phyloP scores from a whole-genome alignment of 1,284 basidiomycete species.

The Boletellus sp. region DNA sequence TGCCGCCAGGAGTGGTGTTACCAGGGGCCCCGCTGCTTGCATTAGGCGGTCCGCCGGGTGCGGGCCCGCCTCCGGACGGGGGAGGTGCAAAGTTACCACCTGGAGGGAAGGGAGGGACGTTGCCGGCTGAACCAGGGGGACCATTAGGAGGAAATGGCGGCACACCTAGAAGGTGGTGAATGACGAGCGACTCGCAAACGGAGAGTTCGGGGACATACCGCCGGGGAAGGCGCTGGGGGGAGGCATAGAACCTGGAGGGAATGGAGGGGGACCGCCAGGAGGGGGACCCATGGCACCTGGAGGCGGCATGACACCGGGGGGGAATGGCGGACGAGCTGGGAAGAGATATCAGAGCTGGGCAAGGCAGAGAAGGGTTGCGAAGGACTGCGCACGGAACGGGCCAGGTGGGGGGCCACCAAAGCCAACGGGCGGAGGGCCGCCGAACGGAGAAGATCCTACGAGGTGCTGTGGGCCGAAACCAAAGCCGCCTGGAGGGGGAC shows the following conservation, averaged over 20 bases:
- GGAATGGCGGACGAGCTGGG: slow-evolving; percentile 65
- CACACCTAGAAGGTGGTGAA: slow-evolving; percentile 30
- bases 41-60: slow-evolving; percentile 26
- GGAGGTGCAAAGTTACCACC: slow-evolving; percentile 39
- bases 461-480: slow-evolving; percentile 76
- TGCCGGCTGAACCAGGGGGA: slow-evolving; percentile 35
- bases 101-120: slow-evolving; percentile 45
- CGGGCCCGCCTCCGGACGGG: slow-evolving; percentile 34
- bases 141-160: slow-evolving; percentile 63
- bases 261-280: slow-evolving; percentile 45
- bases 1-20: slow-evolving; percentile 47
- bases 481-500: slow-evolving; percentile 81
- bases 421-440: slow-evolving; percentile 42
- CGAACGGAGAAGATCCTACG: slow-evolving; percentile 34
- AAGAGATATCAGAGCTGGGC: slow-evolving; percentile 1
- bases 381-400: slow-evolving; percentile 12
- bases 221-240: slow-evolving; percentile 41
- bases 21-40: slow-evolving; percentile 23
- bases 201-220: slow-evolving; percentile 31
- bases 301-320: slow-evolving; percentile 52
- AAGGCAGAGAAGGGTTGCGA: not conserved
- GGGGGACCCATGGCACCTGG: slow-evolving; percentile 54
- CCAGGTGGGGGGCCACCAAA: slow-evolving; percentile 40
- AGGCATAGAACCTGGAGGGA: slow-evolving; percentile 36
- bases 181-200: not conserved